phyloP scores from a whole-genome alignment of 139 green algal species.

The Choricystis sp. region DNA sequence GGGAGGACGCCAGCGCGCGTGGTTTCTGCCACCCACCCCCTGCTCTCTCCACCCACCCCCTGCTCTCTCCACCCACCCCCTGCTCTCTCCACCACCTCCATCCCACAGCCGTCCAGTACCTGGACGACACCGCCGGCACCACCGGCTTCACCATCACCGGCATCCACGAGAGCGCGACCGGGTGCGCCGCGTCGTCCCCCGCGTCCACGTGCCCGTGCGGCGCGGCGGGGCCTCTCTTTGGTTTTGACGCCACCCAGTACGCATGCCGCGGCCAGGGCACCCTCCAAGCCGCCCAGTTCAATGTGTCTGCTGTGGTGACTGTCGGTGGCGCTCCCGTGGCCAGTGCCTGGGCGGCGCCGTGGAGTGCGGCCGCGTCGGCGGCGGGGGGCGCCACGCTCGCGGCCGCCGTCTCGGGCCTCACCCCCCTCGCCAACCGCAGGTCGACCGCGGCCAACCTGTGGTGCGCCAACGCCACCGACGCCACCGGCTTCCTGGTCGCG shows the following conservation, averaged over 20 bases:
- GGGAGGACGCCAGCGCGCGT: too few species aligned
- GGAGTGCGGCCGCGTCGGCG: not conserved
- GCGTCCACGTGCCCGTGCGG: not conserved
- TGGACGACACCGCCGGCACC: not conserved
- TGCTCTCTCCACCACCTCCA: too few species aligned
- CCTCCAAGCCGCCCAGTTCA: not conserved
- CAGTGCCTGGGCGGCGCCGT: not conserved
- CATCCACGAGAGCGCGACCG: not conserved
- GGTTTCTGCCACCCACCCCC: too few species aligned
- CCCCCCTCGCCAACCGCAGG: not conserved
- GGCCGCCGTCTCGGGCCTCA: not conserved
- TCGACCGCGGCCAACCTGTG: not conserved
- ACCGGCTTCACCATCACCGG: not conserved
- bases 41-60: not conserved
- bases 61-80: not conserved
- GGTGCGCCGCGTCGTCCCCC: not conserved
- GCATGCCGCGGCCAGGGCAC: not conserved
- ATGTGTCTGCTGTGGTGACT: not conserved
- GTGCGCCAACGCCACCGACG: not conserved
- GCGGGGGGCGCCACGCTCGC: not conserved
- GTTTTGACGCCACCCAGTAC: not conserved
- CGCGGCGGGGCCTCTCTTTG: not conserved
- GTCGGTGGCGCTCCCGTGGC: not conserved
- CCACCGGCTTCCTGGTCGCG: not conserved
- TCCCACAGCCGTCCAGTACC: not conserved